Base-by-base conservation (phyloP, 2,329 filamentous ascomycete genomes). In the Chalara sp. region DNA sequence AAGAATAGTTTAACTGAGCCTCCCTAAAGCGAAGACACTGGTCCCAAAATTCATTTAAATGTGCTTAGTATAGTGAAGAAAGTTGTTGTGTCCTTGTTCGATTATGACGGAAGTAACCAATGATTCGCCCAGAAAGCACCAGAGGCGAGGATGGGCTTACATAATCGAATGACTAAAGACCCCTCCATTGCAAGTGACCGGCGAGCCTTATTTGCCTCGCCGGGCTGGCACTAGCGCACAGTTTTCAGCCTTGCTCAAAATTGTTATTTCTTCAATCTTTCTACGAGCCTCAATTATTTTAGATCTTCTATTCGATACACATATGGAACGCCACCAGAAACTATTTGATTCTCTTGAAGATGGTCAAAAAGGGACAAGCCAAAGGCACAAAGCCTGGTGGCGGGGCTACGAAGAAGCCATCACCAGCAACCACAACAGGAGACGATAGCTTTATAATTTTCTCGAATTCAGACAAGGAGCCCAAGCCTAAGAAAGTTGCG, bases 391-490 rank as follows among this genome's bases (percentile, higher is more conserved):
- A 66, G 45, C 62, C 63, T n/a, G 60, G 63, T 32, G 58, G 60
- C 7, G 62, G 62, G 28, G 57, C 55, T 5, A 55, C 55, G 41
- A 65, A 65, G 49, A 63, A 62, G 43, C 48, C 57, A 12, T 51
- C 61, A 2, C 56, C 62, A 42, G 53, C 63, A 33, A 56, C 56
- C 10, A 53, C 61, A 5, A 51, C 50, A 41, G 58, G 68, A 21
- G 75, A 78, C 55, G 75, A 76, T 61, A 75, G 76, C 62, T 76
- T 78, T 58, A 78, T 78, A 52, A 70, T 79, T 45, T 79, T 77
- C 56, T 74, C 74, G n/a, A 81, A 80, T 59, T 75, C 75, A n/a
- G 77, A 76, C 56, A 79, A 79, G 58, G 75, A 76, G 21, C 61
- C 70, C 6, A 67, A 65, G 48, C 60, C 61, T 6, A 63, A 56